phyloP scores from a whole-genome alignment of 768 basidiomycete genomes.

The Agaricus bisporus region DNA sequence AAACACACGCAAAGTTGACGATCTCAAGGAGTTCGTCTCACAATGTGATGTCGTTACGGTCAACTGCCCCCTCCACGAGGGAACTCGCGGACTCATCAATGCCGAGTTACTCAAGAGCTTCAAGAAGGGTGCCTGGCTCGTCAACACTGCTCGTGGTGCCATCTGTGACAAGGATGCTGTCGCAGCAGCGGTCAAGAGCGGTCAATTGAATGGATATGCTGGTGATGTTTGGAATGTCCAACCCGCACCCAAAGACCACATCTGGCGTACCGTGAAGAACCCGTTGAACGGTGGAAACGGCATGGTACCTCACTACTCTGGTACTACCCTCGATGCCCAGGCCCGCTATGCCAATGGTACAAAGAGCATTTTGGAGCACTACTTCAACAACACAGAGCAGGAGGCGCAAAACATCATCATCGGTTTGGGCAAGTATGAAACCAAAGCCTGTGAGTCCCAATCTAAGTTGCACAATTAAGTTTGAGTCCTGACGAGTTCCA shows the following conservation, averaged over 20 bases:
- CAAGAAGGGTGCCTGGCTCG: slow-evolving; percentile 90
- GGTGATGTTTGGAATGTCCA: slow-evolving; percentile 86
- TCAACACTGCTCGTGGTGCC: slow-evolving; percentile 91
- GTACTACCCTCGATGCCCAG: slow-evolving; percentile 88
- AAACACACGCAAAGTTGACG: slow-evolving; percentile 67
- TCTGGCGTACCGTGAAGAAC: slow-evolving; percentile 82
- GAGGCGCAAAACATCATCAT: slow-evolving; percentile 80
- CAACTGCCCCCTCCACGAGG: slow-evolving; percentile 85
- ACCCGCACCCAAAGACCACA: slow-evolving; percentile 80
- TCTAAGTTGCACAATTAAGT: background rate
- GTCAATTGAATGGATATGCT: slow-evolving; percentile 61
- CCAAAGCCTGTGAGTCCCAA: slow-evolving; percentile 34
- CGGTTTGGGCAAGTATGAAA: slow-evolving; percentile 52
- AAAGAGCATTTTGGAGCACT: slow-evolving; percentile 67
- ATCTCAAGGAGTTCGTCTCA: slow-evolving; percentile 58
- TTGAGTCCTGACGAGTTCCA: slow-evolving; percentile 4
- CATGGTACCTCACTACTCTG: slow-evolving; percentile 85
- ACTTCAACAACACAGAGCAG: slow-evolving; percentile 56
- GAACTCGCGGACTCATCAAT: slow-evolving; percentile 75
- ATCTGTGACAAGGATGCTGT: slow-evolving; percentile 85
- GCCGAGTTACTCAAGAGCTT: slow-evolving; percentile 78
- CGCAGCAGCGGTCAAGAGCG: slow-evolving; percentile 66
- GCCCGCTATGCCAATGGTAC: slow-evolving; percentile 75
- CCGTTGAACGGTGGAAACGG: slow-evolving; percentile 81
- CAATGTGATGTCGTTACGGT: slow-evolving; percentile 79